A percentile compares a stretch with the other conserved stretches of the same genome.
Evolutionary conservation across 2,329 filamentous ascomycete genomes (phyloP).

Genomic region (Dactylellina haptotyla): DNA sequence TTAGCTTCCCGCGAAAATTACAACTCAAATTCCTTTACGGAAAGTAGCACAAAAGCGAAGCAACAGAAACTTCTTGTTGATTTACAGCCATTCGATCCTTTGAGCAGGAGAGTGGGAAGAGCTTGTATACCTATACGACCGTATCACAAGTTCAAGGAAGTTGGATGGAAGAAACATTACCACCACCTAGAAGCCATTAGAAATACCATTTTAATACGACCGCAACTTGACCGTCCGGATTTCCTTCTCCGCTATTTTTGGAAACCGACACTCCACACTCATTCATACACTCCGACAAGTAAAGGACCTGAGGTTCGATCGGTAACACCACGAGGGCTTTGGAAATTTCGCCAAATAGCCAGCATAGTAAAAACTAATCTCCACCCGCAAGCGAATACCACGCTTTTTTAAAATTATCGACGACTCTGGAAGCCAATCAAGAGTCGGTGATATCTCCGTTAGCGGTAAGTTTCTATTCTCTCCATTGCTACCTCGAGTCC

Average conservation of each 20-base stretch:
- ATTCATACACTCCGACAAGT: slow-evolving; percentile 46
- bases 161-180: slow-evolving; percentile 48
- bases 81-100: slow-evolving; percentile 40
- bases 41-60: slow-evolving; percentile 54
- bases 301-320: slow-evolving; percentile 42
- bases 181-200: slow-evolving; percentile 38
- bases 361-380: slow-evolving; percentile 37
- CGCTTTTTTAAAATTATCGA: slow-evolving; percentile 3
- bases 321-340: slow-evolving; percentile 46
- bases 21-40: slow-evolving; percentile 36
- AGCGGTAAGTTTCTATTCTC: slow-evolving; percentile 46
- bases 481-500: slow-evolving; percentile 41
- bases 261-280: slow-evolving; percentile 51
- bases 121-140: slow-evolving; percentile 48
- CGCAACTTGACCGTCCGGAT: slow-evolving; percentile 44
- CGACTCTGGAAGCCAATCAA: slow-evolving; percentile 54
- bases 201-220: slow-evolving; percentile 52
- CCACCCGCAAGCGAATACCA: slow-evolving; percentile 50
- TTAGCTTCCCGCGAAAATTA: slow-evolving; percentile 50
- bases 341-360: slow-evolving; percentile 31
- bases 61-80: slow-evolving; percentile 49
- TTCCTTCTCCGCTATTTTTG: slow-evolving; percentile 46
- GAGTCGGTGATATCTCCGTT: slow-evolving; percentile 53
- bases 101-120: slow-evolving; percentile 27
- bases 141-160: slow-evolving; percentile 51